Conservation (phyloP, 148 eudicot genomes). For the Linanthus parryae region DNA sequence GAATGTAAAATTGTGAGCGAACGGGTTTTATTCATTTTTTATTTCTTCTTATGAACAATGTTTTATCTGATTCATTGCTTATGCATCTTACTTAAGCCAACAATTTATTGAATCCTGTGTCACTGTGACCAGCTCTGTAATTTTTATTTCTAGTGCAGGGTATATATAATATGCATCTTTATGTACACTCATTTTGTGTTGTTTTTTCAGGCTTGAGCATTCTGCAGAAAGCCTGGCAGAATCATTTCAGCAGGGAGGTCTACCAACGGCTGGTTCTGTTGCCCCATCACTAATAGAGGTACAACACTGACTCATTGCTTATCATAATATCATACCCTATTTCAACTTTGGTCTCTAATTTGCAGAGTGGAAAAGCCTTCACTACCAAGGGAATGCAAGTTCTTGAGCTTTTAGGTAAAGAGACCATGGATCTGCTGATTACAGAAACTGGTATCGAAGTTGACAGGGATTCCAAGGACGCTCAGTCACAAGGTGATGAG, state of each 20-base stretch:
- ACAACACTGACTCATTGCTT: conserved; percentile 7
- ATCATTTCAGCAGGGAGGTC: conserved; percentile 65
- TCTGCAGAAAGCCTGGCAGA: conserved; percentile 69
- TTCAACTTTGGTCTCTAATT: conserved; percentile 6
- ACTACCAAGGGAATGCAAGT: conserved; percentile 88
- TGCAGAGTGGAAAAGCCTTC: conserved; percentile 85
- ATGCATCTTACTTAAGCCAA: too few species aligned
- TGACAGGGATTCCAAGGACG: conserved; percentile 44
- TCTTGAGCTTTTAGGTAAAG: conserved; percentile 91
- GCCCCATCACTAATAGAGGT: conserved; percentile 93
- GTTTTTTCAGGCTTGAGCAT: conserved; percentile 68
- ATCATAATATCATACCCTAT: conserved; percentile 4
- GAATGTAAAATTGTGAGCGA: too few species aligned
- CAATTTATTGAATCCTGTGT: too few species aligned
- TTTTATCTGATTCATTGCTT: too few species aligned
- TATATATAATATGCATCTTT: too few species aligned
- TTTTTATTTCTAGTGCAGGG: too few species aligned
- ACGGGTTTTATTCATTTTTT: too few species aligned
- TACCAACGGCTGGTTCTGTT: conserved; percentile 44
- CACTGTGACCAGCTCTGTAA: too few species aligned
- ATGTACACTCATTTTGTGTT: too few species aligned
- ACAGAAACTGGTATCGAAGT: conserved; percentile 73
- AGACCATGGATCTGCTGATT: conserved; percentile 89
- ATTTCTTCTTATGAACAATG: too few species aligned
- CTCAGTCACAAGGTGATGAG: conserved; percentile 37